Evolutionary conservation across 2,329 filamentous ascomycete species (phyloP).

Genomic region (Penicillium sp.): DNA sequence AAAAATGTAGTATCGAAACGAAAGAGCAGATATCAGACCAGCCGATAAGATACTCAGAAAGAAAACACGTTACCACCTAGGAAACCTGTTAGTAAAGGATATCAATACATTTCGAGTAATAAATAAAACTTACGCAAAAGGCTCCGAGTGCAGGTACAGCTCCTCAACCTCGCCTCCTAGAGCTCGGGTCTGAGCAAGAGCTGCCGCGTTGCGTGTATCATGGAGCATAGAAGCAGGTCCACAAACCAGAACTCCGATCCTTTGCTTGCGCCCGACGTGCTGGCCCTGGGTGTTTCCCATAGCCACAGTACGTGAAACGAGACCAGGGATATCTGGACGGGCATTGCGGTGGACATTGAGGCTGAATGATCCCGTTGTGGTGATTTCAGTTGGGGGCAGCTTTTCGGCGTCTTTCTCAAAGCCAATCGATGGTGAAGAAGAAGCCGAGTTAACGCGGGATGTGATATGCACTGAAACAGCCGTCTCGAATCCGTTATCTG

Average conservation of each 20-base stretch:
- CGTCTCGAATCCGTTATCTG: conserved; percentile 18
- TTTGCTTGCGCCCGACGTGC: conserved; percentile 11
- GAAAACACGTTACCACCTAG: conserved; percentile 10
- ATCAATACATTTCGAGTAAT: neutral
- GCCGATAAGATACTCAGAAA: neutral
- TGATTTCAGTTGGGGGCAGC: conserved; percentile 13
- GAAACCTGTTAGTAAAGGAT: neutral
- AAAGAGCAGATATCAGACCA: conserved; percentile 3
- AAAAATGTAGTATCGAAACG: neutral
- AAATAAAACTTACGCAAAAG: conserved; percentile 44
- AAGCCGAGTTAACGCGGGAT: conserved; percentile 2
- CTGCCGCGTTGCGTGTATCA: conserved; percentile 50
- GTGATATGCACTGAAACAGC: conserved; percentile 27
- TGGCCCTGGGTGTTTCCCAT: conserved; percentile 7
- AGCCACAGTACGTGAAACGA: conserved; percentile 22
- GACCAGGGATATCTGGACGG: conserved; percentile 36
- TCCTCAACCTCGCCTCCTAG: conserved; percentile 34
- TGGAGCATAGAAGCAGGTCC: conserved; percentile 50
- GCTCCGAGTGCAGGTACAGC: conserved; percentile 49
- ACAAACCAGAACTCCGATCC: conserved; percentile 42
- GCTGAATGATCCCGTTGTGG: conserved; percentile 20
- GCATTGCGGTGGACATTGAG: conserved; percentile 23
- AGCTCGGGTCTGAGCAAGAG: conserved; percentile 40
- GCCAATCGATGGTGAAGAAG: conserved; percentile 6
- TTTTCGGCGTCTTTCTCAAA: conserved; percentile 11